A percentile compares a stretch with the other conserved stretches of the same genome.
phyloP scores from a whole-genome alignment of 163 green algal genomes.

The Botryococcus braunii region DNA sequence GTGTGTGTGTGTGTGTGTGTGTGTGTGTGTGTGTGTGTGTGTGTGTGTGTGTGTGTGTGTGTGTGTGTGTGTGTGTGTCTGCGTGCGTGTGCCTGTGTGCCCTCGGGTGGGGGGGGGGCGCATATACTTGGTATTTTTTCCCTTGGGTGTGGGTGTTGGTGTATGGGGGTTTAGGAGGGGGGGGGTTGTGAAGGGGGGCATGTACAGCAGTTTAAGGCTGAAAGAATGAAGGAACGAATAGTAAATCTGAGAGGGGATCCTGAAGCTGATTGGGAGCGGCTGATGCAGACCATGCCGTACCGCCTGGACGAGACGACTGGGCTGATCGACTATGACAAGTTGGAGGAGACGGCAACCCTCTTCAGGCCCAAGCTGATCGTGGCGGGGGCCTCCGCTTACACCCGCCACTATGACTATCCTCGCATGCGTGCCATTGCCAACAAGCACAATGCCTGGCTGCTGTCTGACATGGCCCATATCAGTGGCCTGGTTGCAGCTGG shows the following conservation, averaged over 20 bases:
- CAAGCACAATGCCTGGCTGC: conserved; percentile 66
- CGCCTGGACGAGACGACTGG: conserved; percentile 87
- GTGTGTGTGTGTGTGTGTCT: too few relatives aligned
- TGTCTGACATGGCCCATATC: conserved; percentile 99
- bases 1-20: too few relatives aligned
- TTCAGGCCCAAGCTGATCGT: conserved; percentile 92
- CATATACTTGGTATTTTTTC: too few relatives aligned
- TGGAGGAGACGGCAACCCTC: conserved; percentile 74
- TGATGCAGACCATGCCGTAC: conserved; percentile 94
- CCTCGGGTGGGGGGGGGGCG: too few relatives aligned
- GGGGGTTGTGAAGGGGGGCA: background rate
- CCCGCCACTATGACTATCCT: conserved; percentile 91
- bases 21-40: too few relatives aligned
- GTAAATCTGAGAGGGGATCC: too few relatives aligned
- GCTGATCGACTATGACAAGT: conserved; percentile 92
- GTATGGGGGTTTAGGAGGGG: background rate
- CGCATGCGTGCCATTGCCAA: conserved; percentile 84
- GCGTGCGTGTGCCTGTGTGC: too few relatives aligned
- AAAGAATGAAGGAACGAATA: too few relatives aligned
- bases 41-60: too few relatives aligned
- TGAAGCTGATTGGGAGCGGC: too few relatives aligned
- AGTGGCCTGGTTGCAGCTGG: conserved; percentile 78
- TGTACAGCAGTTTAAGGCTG: too few relatives aligned
- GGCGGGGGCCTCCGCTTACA: conserved; percentile 89
- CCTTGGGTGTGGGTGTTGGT: background rate